Conservation (phyloP, 2,329 filamentous ascomycete species). For the Penicillium occitanis region DNA sequence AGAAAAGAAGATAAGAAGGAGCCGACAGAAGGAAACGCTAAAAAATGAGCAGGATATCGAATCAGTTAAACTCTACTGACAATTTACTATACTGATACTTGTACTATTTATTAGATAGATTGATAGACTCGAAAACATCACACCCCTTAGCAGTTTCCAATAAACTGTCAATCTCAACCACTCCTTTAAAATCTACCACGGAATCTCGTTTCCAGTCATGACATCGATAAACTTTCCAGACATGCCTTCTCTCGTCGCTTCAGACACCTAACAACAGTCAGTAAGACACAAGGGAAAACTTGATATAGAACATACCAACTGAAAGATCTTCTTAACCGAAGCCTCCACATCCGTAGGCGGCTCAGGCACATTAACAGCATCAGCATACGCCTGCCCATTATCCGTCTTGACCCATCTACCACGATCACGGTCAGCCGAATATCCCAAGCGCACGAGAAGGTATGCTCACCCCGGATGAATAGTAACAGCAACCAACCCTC, state of each 20-base stretch:
- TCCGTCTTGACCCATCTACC: constrained; percentile 19
- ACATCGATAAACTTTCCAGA: constrained; percentile 20
- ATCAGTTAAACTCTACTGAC: neutral
- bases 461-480: constrained; percentile 17
- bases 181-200: constrained; percentile 1
- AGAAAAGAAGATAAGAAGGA: neutral
- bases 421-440: neutral
- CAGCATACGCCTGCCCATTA: constrained; percentile 20
- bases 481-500: constrained; percentile 9
- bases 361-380: constrained; percentile 12
- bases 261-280: constrained; percentile 6
- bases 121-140: neutral
- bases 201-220: constrained; percentile 12
- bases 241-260: constrained; percentile 10
- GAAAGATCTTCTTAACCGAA: constrained; percentile 13
- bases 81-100: neutral
- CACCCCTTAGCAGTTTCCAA: no score
- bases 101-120: neutral
- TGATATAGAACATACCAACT: neutral
- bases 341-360: constrained; percentile 15
- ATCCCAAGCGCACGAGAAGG: no score
- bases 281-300: neutral
- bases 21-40: neutral
- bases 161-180: no score
- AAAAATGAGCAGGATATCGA: neutral